These are phyloP conservation scores for Lentinula novae-zelandiae DNA, from an alignment of 1,284 basidiomycete genomes.

Conservation along the genomic window DNA sequence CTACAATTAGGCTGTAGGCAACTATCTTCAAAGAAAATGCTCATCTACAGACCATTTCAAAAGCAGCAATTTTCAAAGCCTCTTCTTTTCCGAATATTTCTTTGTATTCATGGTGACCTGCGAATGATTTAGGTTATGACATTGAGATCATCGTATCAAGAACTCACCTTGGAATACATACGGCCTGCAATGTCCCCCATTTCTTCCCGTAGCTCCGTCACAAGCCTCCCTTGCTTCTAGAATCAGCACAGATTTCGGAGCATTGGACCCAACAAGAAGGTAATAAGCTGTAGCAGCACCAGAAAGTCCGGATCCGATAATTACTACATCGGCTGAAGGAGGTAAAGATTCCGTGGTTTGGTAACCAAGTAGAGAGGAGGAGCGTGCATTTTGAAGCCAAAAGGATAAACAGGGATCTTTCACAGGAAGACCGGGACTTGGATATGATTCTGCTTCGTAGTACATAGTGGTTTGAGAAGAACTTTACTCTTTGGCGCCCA, in stretches of 20 bases:
- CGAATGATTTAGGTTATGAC: conserved; percentile 7
- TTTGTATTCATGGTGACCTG: conserved; percentile 21
- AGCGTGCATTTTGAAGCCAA: conserved; percentile 22
- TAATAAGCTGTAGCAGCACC: conserved; percentile 22
- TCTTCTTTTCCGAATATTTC: conserved; percentile 20
- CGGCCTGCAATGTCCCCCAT: conserved; percentile 23
- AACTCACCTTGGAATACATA: conserved; percentile 17
- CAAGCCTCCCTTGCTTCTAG: conserved; percentile 24
- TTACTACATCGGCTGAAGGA: conserved; percentile 19
- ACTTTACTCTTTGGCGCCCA: neutral
- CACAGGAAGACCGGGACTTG: conserved; percentile 5
- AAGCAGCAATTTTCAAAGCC: conserved; percentile 20
- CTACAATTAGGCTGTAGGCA: neutral
- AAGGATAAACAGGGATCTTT: conserved; percentile 16
- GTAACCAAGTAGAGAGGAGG: conserved; percentile 20
- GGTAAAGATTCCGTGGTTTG: conserved; percentile 21
- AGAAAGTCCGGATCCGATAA: conserved; percentile 24
- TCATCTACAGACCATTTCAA: conserved; percentile 1
- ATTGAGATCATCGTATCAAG: neutral
- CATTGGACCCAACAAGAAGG: conserved; percentile 19
- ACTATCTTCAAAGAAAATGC: neutral
- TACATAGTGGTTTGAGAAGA: neutral
- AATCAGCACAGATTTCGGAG: conserved; percentile 22
- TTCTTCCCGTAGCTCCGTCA: conserved; percentile 23
- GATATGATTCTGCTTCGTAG: conserved; percentile 7